Base-by-base conservation (phyloP, 163 green algal genomes). In the Scenedesmus sp. region DNA sequence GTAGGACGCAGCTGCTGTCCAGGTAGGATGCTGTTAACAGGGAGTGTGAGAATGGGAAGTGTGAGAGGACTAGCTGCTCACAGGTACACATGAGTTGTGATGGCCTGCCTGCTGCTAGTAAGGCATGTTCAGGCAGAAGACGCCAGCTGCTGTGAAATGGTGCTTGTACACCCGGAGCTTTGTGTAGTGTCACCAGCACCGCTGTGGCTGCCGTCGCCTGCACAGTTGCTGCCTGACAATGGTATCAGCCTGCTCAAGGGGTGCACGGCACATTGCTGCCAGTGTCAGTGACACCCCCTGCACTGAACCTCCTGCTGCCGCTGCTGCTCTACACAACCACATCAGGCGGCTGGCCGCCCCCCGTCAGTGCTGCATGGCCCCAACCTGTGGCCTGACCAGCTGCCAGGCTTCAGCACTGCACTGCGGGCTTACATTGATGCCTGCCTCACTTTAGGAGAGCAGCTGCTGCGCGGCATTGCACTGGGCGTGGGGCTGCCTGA, bases 351-450 rank as follows among this genome's bases (percentile, higher is more conserved):
- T 52, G 84, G 64, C 10, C 56, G 18, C 9, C 81, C 81, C 7
- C 62, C 85, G 3, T 95, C 90, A 64, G 90, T 93, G 7, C 90
- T 96, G 3, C 94, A 97, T 56, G 95, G 95, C 34, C 59, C 9
- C 34, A 97, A 97, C 88, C 95, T 90, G 34, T 97, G 95, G 95
- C 95, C 95, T 0, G n/a, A 59, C 9, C 92, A 96, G 87, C 26
- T 88, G 23, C 93, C 94, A 2, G 84, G 5, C 0, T 96, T 96
- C 84, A 88, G 89, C 2, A 13, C 84, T 9, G 46, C 54, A 0
- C 89, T 96, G 70, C 86, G 90, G 3, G 26, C 74, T 2, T 95
- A 95, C 84, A 70, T 96, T 9, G 23, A 82, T 20, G 64, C 62
- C 46, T 66, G 23, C 12, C 82, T 82, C 8, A n/a, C 64, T 4